phyloP scores from a whole-genome alignment of 2,329 filamentous ascomycete genomes.

The Fusarium subtropicale region DNA sequence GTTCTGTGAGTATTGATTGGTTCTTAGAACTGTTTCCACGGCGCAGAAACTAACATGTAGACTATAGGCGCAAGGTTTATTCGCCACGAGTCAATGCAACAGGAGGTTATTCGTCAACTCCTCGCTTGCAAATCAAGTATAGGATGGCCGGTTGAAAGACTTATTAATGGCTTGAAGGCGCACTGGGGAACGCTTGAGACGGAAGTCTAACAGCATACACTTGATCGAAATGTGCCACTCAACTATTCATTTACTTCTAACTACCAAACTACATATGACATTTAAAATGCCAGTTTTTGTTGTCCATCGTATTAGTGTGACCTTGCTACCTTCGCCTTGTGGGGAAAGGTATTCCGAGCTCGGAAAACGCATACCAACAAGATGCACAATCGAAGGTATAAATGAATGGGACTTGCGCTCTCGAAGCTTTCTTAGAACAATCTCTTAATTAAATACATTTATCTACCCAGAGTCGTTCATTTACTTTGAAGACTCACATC shows the following conservation, averaged over 20 bases:
- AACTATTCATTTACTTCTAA: no score
- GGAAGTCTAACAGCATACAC: not conserved
- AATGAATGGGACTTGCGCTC: slow-evolving; percentile 10
- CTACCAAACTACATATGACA: no score
- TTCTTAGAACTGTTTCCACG: no score
- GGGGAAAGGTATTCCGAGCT: slow-evolving; percentile 45
- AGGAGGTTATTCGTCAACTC: slow-evolving; percentile 51
- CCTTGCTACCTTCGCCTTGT: not conserved
- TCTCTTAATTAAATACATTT: not conserved
- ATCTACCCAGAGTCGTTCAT: fast-evolving
- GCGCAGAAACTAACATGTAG: not conserved
- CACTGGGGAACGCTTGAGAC: slow-evolving; percentile 40
- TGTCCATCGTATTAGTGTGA: not conserved
- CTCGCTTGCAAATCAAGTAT: slow-evolving; percentile 51
- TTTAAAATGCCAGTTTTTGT: not conserved
- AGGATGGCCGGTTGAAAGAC: slow-evolving; percentile 55
- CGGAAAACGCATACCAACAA: slow-evolving; percentile 35
- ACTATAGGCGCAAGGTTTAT: slow-evolving; percentile 50
- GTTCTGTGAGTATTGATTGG: slow-evolving; percentile 53
- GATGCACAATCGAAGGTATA: slow-evolving; percentile 27
- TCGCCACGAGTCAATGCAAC: slow-evolving; percentile 37
- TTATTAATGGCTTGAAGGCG: slow-evolving; percentile 48
- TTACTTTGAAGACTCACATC: not conserved
- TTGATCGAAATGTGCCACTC: not conserved
- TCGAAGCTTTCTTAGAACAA: not conserved